These are phyloP conservation scores for Colletotrichum navitas DNA, from an alignment of 2,329 filamentous ascomycete species.

Conservation along the genomic window DNA sequence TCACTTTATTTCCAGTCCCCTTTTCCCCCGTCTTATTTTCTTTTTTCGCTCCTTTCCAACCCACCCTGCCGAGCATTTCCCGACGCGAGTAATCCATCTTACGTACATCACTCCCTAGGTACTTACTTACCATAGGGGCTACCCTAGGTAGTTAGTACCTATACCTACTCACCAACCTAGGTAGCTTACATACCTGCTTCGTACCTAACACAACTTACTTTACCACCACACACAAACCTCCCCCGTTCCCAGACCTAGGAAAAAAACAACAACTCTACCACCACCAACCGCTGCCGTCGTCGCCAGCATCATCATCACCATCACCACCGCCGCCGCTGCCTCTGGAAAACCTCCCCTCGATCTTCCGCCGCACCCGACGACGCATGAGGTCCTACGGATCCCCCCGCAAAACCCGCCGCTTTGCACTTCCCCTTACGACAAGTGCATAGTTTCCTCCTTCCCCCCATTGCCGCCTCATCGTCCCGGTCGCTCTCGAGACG, in stretches of 20 bases:
- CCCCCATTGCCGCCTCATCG: conserved; percentile 23
- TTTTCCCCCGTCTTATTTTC: background rate
- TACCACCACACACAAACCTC: conserved; percentile 10
- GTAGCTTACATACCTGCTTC: background rate
- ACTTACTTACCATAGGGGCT: no score
- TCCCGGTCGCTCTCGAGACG: conserved; percentile 43
- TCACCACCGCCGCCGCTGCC: background rate
- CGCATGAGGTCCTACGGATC: conserved; percentile 36
- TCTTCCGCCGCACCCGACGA: conserved; percentile 17
- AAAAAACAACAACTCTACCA: conserved; percentile 32
- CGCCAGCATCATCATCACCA: conserved; percentile 18
- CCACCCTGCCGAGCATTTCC: conserved; percentile 25
- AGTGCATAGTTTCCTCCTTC: conserved; percentile 36
- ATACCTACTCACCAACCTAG: no score
- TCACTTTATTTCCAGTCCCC: background rate
- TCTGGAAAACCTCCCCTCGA: conserved; percentile 8
- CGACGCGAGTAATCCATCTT: conserved; percentile 26
- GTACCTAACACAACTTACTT: conserved; percentile 7
- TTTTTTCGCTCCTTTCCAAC: background rate
- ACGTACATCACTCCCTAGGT: background rate
- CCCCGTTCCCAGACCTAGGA: conserved; percentile 9
- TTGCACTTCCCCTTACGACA: conserved; percentile 36
- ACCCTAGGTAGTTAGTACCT: background rate
- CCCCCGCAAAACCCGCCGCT: conserved; percentile 24
- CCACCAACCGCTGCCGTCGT: background rate